Evolutionary conservation across 2,329 filamentous ascomycete species (phyloP).

Genomic region (Cladosporium halotolerans): DNA sequence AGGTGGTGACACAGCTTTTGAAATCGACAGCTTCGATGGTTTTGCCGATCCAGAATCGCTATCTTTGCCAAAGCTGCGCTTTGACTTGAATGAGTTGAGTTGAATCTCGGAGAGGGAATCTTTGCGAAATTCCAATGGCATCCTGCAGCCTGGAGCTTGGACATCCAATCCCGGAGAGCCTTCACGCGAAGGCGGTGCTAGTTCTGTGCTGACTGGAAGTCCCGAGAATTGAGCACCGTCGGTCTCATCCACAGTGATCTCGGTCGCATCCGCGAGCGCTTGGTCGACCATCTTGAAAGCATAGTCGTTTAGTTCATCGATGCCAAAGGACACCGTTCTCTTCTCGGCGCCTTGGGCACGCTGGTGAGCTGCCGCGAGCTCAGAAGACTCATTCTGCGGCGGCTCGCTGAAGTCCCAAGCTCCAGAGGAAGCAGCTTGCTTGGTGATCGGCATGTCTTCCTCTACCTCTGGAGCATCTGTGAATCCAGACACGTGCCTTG

Average conservation of each 20-base stretch:
- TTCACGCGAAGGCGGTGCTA: neutral
- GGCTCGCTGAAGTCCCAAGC: conserved; percentile 6
- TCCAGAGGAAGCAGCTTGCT: neutral
- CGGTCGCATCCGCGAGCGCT: conserved; percentile 18
- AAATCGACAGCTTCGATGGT: conserved; percentile 5
- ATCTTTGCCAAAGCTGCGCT: conserved; percentile 23
- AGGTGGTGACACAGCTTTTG: conserved; percentile 1
- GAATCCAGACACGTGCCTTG: conserved; percentile 5
- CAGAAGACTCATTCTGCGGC: conserved; percentile 2
- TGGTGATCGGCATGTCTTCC: conserved; percentile 6
- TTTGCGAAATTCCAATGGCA: conserved; percentile 22
- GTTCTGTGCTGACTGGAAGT: too few relatives aligned
- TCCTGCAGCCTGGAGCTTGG: conserved; percentile 21
- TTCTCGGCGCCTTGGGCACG: neutral
- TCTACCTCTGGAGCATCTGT: conserved; percentile 4
- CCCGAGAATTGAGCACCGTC: neutral
- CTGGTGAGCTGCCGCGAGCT: conserved; percentile 3
- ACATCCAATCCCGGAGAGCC: conserved; percentile 14
- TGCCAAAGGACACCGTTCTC: conserved; percentile 19
- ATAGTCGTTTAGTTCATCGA: conserved; percentile 3
- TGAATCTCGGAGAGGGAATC: conserved; percentile 16
- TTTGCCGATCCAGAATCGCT: conserved; percentile 12
- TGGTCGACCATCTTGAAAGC: conserved; percentile 4
- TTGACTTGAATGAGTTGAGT: conserved; percentile 16
- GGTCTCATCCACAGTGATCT: conserved; percentile 1